Evolutionary conservation across 768 basidiomycete genomes (phyloP).

Genomic region (Nidularia sp.): DNA sequence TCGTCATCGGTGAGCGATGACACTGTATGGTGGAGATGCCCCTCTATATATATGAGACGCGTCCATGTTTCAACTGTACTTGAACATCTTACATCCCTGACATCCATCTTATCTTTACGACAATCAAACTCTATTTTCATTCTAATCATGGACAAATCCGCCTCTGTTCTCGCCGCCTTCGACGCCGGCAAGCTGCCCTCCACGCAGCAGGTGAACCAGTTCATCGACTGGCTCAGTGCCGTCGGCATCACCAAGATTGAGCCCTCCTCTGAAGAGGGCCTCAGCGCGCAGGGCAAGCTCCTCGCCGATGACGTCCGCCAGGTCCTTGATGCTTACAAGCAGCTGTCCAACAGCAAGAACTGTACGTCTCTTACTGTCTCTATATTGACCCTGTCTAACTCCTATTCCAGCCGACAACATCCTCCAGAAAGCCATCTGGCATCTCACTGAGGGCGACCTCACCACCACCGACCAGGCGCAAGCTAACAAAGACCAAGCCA

Average conservation of each 20-base stretch:
- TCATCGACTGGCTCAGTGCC: conserved; percentile 53
- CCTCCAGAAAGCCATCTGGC: conserved; percentile 64
- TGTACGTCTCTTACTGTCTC: conserved; percentile 21
- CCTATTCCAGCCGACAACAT: conserved; percentile 50
- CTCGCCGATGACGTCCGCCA: conserved; percentile 47
- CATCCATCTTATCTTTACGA: neutral
- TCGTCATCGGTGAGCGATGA: too few relatives aligned
- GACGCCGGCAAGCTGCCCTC: conserved; percentile 69
- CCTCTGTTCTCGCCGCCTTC: conserved; percentile 62
- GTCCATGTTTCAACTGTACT: too few relatives aligned
- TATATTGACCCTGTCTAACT: neutral
- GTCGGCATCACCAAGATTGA: conserved; percentile 45
- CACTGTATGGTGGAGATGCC: too few relatives aligned
- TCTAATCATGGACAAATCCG: conserved; percentile 53
- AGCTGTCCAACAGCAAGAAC: conserved; percentile 53
- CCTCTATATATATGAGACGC: too few relatives aligned
- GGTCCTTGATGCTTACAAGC: conserved; percentile 56
- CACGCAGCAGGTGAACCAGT: conserved; percentile 48
- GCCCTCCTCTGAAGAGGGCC: conserved; percentile 29
- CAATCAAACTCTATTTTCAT: neutral
- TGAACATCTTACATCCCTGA: too few relatives aligned
- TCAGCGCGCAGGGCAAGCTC: conserved; percentile 52
- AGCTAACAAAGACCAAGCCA: conserved; percentile 39
- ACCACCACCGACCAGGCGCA: conserved; percentile 27
- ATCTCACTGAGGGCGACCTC: conserved; percentile 54